phyloP scores from a whole-genome alignment of 1,284 basidiomycete species.

The Mycena sp. region DNA sequence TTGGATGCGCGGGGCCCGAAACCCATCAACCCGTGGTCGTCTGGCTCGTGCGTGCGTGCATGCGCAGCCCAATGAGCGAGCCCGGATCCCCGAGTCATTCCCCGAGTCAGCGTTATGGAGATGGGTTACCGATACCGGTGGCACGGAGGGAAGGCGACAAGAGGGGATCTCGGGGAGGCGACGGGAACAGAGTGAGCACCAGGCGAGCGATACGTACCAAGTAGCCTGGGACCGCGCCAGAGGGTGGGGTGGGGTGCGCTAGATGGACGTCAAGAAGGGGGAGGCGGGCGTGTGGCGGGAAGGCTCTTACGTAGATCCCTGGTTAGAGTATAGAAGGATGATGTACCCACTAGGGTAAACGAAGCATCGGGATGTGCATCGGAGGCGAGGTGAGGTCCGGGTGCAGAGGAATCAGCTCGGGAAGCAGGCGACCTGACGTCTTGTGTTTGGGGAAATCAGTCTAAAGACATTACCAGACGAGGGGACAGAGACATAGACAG shows the following conservation, averaged over 20 bases:
- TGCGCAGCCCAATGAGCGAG: conserved; percentile 6
- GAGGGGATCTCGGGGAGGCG: neutral
- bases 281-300: too few species aligned
- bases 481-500: neutral
- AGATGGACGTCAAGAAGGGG: too few species aligned
- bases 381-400: too few species aligned
- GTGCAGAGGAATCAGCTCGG: neutral
- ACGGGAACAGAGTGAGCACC: neutral
- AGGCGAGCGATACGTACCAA: too few species aligned
- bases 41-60: neutral
- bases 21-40: too few species aligned
- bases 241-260: too few species aligned
- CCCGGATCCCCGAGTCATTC: conserved; percentile 26
- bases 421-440: neutral
- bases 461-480: neutral
- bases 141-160: neutral
- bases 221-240: too few species aligned
- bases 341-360: too few species aligned
- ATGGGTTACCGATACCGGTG: neutral
- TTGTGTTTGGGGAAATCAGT: neutral
- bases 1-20: too few species aligned
- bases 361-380: too few species aligned
- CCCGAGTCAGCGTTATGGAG: conserved; percentile 20
- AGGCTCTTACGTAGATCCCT: too few species aligned
- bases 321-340: too few species aligned